Base-by-base conservation (phyloP, 2,329 filamentous ascomycete genomes). In the Epichloe aotearoae region DNA sequence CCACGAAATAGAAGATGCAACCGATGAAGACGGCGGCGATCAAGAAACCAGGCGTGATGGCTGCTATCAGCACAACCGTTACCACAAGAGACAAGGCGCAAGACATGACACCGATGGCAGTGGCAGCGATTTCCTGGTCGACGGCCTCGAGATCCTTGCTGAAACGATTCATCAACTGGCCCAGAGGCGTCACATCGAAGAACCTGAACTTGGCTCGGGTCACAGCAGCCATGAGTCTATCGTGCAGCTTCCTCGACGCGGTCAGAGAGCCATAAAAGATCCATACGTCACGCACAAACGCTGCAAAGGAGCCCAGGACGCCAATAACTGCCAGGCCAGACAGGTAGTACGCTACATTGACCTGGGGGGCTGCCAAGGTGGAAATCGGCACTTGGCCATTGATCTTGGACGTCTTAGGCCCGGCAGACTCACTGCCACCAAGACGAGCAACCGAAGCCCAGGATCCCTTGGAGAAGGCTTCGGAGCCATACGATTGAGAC, bases 151-250 rank as follows among this genome's bases (percentile, higher is more conserved):
- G 79, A 65, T 98, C 93, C 68, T 97, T 97, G 65, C 91, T 97
- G 70, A 98, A 98, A 19, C 93, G 82, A 68, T 98, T 98, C 84
- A 97, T 97, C 61, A 98, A 76, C 67, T 96, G 91, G 12, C 93
- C 93, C 0, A 97, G 78, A 2, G 93, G 93, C 0, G 93, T 98
- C 1, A 91, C 86, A 62, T 98, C 93, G 62, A 98, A 98, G 71
- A 98, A 98, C 63, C 87, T 89, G 74, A 98, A 97, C 64, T 89
- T 91, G 33, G 93, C 93, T 57, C 90, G 82, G 14, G 88, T 85
- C 23, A 98, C 82, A 1, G 85, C 76, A 30, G 79, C 75, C 64
- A 98, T 84, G 50, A 98, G 73, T 37, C 79, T 74, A 57, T 83
- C 76, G 64, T 98, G 93, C 19, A 98, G 81, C 58, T 82, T 83